These are phyloP conservation scores for Diddensiella santjacobensis DNA, from an alignment of 805 yeast genomes.

Conservation along the genomic window DNA sequence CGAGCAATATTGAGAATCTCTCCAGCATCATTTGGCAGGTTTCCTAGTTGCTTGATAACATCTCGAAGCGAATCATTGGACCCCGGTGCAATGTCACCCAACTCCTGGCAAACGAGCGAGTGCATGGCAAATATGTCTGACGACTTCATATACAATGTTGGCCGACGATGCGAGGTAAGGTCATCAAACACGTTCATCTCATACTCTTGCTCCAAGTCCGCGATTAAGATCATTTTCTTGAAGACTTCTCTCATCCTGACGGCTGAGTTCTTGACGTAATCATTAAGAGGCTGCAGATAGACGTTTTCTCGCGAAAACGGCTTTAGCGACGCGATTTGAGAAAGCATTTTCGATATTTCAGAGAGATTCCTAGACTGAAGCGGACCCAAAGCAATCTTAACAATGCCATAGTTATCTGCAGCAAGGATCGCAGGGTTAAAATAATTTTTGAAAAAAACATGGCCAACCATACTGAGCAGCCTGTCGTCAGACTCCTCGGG, in stretches of 20 bases:
- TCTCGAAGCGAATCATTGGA: slow-evolving; percentile 53
- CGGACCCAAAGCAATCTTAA: slow-evolving; percentile 35
- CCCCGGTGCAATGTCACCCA: slow-evolving; percentile 26
- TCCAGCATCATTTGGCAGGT: slow-evolving; percentile 42
- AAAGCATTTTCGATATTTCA: slow-evolving; percentile 54
- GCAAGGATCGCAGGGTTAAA: slow-evolving; percentile 36
- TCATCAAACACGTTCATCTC: slow-evolving; percentile 67
- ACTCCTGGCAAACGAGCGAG: slow-evolving; percentile 33
- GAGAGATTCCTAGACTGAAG: slow-evolving; percentile 48
- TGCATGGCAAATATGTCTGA: slow-evolving; percentile 38
- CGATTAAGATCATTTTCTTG: slow-evolving; percentile 47
- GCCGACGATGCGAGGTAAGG: slow-evolving; percentile 48
- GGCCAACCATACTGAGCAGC: slow-evolving; percentile 65
- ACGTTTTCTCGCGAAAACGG: slow-evolving; percentile 60
- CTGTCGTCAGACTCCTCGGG: slow-evolving; percentile 43
- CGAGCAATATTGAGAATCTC: slow-evolving; percentile 50
- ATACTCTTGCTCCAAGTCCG: slow-evolving; percentile 56
- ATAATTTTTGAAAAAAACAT: slow-evolving; percentile 37
- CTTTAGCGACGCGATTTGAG: slow-evolving; percentile 64
- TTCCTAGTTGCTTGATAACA: slow-evolving; percentile 41
- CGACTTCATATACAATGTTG: slow-evolving; percentile 35
- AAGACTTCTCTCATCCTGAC: slow-evolving; percentile 47
- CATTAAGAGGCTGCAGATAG: slow-evolving; percentile 76
- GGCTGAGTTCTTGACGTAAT: slow-evolving; percentile 53
- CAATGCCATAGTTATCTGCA: slow-evolving; percentile 49